Evolutionary conservation across 192 early-diverging fungal genomes (phyloP), one percentile per base, ranked within the genome.

Genomic region (Funneliformis mosseae): DNA sequence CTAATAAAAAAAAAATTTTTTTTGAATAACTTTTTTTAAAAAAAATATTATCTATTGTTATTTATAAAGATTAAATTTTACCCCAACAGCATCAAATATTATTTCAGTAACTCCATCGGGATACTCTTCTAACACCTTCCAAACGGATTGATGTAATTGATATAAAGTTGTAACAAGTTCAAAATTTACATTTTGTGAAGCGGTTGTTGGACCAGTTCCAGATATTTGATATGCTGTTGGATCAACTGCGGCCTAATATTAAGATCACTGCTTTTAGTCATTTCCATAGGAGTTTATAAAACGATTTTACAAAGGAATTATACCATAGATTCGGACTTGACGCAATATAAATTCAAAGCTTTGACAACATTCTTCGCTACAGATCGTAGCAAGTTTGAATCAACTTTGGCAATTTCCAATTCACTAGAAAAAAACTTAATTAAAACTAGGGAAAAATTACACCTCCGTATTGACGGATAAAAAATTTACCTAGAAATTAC

Each of bases 401-500:
- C 92, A 81, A 94, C 91, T 76, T 91, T 92, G 4, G 88, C 90
- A 33, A 83, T 85, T 48, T 93, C 90, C 39, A 94, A 78, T 80
- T 94, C 92, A 63, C 91, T 92, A 70, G 21, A 81, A 4, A n/a
- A 78, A 73, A 75, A n/a, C 14, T 55, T 1, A 48, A 83, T 18
- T 64, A 63, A 12, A 76, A 4, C n/a, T 12, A 66, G 4, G 27
- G 5, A n/a, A 21, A 33, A 66, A n/a, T 14, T 28, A 33, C 14
- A 18, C 55, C 55, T 18, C 4, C 10, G 55, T 18, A 59, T 18
- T 59, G 3, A 21, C 9, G 9, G 23, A 66, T 33, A 66, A 33
- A 1, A 66, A 9, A 76, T 76, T 48, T 78, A 92, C 91, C 87
- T 90, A 42, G 85, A 85, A 55, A 94, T 85, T 11, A 83, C 84